Evolutionary conservation across 768 basidiomycete species (phyloP).

Genomic region (Suillus ampliporus): DNA sequence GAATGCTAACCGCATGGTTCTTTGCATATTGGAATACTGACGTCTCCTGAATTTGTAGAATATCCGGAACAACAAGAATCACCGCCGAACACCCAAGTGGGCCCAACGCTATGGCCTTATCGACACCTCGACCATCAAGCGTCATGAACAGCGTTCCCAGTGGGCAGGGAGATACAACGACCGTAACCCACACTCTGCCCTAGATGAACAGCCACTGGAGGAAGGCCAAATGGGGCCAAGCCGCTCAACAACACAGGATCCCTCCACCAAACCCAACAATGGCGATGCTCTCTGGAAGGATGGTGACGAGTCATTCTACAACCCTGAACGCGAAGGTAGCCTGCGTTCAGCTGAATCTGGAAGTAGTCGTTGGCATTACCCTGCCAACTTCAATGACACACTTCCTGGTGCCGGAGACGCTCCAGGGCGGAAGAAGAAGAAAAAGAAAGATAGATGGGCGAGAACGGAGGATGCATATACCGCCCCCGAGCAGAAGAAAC

Average conservation of each 20-base stretch:
- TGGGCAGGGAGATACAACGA: constrained; percentile 92
- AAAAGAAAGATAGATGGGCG: constrained; percentile 89
- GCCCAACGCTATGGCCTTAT: constrained; percentile 89
- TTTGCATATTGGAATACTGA: constrained; percentile 6
- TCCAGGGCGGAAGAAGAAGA: constrained; percentile 64
- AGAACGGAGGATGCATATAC: constrained; percentile 85
- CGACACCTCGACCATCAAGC: constrained; percentile 75
- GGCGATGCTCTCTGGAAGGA: constrained; percentile 70
- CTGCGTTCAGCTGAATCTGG: constrained; percentile 41
- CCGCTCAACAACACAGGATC: constrained; percentile 17
- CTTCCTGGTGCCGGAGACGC: constrained; percentile 46
- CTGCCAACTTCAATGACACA: constrained; percentile 79
- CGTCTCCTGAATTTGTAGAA: constrained; percentile 56
- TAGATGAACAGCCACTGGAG: constrained; percentile 73
- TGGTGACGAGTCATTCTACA: constrained; percentile 81
- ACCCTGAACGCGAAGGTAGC: constrained; percentile 43
- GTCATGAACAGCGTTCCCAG: constrained; percentile 79
- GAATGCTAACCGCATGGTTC: constrained; percentile 9
- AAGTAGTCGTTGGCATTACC: constrained; percentile 81
- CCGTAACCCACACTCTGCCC: constrained; percentile 69
- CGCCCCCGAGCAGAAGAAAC: constrained; percentile 53
- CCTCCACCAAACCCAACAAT: constrained; percentile 25
- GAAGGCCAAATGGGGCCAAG: constrained; percentile 70
- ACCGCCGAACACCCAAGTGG: constrained; percentile 95
- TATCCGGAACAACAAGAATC: constrained; percentile 93